phyloP scores from a whole-genome alignment of 2,329 filamentous ascomycete genomes.

The Aspergillus jensenii region DNA sequence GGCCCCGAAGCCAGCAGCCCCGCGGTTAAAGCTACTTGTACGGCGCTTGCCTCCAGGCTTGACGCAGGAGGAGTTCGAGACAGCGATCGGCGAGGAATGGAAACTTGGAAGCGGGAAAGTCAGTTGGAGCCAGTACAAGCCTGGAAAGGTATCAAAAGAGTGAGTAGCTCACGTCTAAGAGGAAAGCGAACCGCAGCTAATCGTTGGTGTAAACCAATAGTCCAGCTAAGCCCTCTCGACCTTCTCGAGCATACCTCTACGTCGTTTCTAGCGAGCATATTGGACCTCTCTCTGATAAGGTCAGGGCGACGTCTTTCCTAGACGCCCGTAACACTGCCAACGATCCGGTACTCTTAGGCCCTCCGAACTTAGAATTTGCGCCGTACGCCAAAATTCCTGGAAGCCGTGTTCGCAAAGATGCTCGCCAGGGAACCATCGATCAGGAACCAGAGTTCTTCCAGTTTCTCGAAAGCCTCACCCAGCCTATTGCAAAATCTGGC shows the following conservation, averaged over 20 bases:
- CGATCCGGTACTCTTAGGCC: conserved; percentile 71
- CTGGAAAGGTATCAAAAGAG: conserved; percentile 81
- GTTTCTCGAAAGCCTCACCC: conserved; percentile 84
- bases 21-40: conserved; percentile 79
- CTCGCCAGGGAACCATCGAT: conserved; percentile 90
- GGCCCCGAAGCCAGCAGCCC: conserved; percentile 45
- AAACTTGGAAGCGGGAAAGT: conserved; percentile 75
- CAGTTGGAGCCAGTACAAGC: conserved; percentile 75
- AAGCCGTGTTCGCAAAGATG: conserved; percentile 72
- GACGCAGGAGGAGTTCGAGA: conserved; percentile 73
- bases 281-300: conserved; percentile 64
- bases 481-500: conserved; percentile 60
- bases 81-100: conserved; percentile 76
- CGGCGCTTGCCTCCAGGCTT: conserved; percentile 83
- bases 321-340: conserved; percentile 77
- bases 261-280: conserved; percentile 71
- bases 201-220: conserved; percentile 43
- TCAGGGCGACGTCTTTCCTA: conserved; percentile 70
- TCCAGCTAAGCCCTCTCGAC: conserved; percentile 79
- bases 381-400: conserved; percentile 80
- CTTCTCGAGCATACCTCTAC: conserved; percentile 79
- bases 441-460: conserved; percentile 94
- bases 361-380: conserved; percentile 77
- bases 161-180: conserved; percentile 45
- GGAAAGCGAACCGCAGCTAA: background rate